Evolutionary conservation across 164 flowering plant genomes (phyloP).

Genomic region (Akebia trifoliata): DNA sequence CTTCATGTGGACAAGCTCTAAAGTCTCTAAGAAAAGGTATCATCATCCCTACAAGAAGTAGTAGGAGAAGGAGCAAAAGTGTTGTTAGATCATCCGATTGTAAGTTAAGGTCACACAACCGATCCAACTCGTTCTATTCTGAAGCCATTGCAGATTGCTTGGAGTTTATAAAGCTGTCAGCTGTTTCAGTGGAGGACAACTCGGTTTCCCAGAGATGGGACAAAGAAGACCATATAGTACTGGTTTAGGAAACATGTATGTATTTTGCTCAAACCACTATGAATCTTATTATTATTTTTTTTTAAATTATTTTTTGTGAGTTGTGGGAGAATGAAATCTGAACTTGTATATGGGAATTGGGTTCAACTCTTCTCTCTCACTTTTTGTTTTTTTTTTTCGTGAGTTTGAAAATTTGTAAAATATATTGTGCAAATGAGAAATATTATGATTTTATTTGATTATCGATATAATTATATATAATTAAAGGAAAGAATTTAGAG

Average conservation of each 20-base stretch:
- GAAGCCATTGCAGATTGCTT: slow-evolving; percentile 82
- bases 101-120: slow-evolving; percentile 27
- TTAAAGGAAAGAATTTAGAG: too few relatives aligned
- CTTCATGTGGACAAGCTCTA: slow-evolving; percentile 26
- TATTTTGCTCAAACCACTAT: too few relatives aligned
- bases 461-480: too few relatives aligned
- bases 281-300: too few relatives aligned
- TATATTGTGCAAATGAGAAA: too few relatives aligned
- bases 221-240: not conserved
- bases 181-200: slow-evolving; percentile 31
- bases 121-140: slow-evolving; percentile 60
- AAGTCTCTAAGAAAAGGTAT: slow-evolving; percentile 18
- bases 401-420: too few relatives aligned
- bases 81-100: not conserved
- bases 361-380: too few relatives aligned
- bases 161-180: slow-evolving; percentile 63
- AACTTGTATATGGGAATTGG: too few relatives aligned
- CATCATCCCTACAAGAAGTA: not conserved
- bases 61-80: slow-evolving; percentile 5
- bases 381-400: too few relatives aligned
- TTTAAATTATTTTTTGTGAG: too few relatives aligned
- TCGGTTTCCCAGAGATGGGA: slow-evolving; percentile 6
- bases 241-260: not conserved
- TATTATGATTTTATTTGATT: too few relatives aligned
- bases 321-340: too few relatives aligned